Percentiles rank a stretch among this genome's conserved stretches.
Conservation (phyloP, 2,329 filamentous ascomycete species). For the Acrocalymma vagum region DNA sequence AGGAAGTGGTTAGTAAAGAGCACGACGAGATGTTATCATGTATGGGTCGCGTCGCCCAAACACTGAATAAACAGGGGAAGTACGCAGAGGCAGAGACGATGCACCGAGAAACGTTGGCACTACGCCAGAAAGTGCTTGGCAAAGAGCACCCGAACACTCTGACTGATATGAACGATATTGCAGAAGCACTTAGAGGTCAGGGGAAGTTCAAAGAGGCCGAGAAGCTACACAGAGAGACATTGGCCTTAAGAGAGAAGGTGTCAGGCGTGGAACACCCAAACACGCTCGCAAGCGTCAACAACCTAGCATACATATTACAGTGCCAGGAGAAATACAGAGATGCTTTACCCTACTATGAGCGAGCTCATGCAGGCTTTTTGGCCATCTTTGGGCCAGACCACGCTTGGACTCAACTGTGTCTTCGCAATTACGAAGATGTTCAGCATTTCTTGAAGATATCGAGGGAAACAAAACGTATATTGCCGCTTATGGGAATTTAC, state of each 20-base stretch:
- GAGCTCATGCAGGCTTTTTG: too few relatives aligned
- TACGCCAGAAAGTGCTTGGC: background rate
- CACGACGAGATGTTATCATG: background rate
- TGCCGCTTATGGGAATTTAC: too few relatives aligned
- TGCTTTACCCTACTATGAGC: too few relatives aligned
- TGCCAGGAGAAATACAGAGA: too few relatives aligned
- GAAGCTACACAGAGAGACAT: background rate
- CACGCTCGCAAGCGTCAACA: conserved; percentile 6
- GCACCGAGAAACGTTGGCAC: background rate
- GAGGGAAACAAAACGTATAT: too few relatives aligned
- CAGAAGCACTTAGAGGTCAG: background rate
- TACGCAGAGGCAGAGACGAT: conserved; percentile 3
- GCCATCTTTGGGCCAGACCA: too few relatives aligned
- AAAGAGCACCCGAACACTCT: conserved; percentile 1
- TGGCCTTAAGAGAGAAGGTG: conserved; percentile 4
- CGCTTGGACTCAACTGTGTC: too few relatives aligned
- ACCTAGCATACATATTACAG: too few relatives aligned
- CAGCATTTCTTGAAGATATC: too few relatives aligned
- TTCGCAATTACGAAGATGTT: too few relatives aligned
- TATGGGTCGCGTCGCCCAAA: background rate
- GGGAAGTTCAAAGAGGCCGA: background rate
- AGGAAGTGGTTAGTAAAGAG: background rate
- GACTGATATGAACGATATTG: conserved; percentile 1
- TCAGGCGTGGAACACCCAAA: conserved; percentile 7
- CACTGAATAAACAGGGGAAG: conserved; percentile 2